Percentiles rank a stretch among this genome's conserved stretches.
Conservation (phyloP, 2,329 filamentous ascomycete species). For the Phialemonium atrogriseum region DNA sequence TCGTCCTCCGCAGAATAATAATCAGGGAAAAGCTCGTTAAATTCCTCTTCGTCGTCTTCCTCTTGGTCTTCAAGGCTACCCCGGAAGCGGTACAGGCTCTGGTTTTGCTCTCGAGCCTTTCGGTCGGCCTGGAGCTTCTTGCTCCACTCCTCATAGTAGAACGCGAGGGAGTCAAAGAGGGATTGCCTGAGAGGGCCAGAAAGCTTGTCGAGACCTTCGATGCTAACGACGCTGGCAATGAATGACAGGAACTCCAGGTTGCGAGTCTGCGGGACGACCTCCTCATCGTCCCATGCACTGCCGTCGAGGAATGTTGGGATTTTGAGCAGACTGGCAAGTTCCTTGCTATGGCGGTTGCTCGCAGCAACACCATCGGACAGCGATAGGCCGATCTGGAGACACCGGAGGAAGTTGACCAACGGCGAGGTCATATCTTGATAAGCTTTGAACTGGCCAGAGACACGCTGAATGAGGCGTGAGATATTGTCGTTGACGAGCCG, state of each 20-base stretch:
- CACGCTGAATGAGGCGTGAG: conserved; percentile 59
- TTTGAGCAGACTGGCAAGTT: conserved; percentile 28
- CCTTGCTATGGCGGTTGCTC: conserved; percentile 18
- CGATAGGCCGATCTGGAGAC: conserved; percentile 67
- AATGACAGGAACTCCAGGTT: conserved; percentile 43
- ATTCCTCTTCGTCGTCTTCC: conserved; percentile 63
- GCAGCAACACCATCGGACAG: conserved; percentile 42
- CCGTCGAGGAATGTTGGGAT: conserved; percentile 51
- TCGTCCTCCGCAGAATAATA: conserved; percentile 51
- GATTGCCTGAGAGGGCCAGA: conserved; percentile 35
- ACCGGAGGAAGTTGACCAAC: conserved; percentile 69
- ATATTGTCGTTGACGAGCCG: conserved; percentile 48
- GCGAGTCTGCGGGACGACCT: conserved; percentile 16
- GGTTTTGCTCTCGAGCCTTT: conserved; percentile 62
- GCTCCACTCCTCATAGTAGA: conserved; percentile 75
- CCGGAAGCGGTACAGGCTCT: conserved; percentile 74
- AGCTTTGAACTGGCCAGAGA: conserved; percentile 61
- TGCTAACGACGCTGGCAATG: conserved; percentile 32
- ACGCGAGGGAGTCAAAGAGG: conserved; percentile 59
- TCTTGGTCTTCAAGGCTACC: conserved; percentile 72
- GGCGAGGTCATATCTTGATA: conserved; percentile 83
- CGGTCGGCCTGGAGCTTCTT: conserved; percentile 68
- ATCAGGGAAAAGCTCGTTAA: conserved; percentile 73
- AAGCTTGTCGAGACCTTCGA: conserved; percentile 38
- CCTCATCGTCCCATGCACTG: conserved; percentile 19